A percentile compares a stretch with the other conserved stretches of the same genome.
phyloP scores from a whole-genome alignment of 139 green algal genomes.

The Tetradesmus lagerheimii region DNA sequence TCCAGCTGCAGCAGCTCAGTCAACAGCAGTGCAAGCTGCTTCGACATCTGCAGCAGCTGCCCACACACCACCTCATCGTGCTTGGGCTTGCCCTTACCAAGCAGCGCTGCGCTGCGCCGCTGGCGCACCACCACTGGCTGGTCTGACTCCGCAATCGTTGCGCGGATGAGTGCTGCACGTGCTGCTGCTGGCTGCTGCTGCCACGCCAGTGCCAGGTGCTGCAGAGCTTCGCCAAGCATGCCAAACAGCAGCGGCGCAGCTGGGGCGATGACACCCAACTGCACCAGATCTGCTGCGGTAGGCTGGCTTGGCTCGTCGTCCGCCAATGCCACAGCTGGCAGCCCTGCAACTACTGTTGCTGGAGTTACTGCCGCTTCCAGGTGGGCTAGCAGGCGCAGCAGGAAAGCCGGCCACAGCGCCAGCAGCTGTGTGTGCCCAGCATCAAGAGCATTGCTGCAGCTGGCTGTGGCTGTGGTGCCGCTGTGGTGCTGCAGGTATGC shows the following conservation, averaged over 20 bases:
- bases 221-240: slow-evolving; percentile 13
- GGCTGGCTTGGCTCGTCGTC: neutral
- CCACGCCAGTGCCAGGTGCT: neutral
- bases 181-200: neutral
- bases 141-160: slow-evolving; percentile 11
- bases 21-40: slow-evolving; percentile 26
- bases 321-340: neutral
- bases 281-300: neutral
- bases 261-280: neutral
- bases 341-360: neutral
- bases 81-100: slow-evolving; percentile 31
- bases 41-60: slow-evolving; percentile 29
- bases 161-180: slow-evolving; percentile 2
- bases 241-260: slow-evolving; percentile 12
- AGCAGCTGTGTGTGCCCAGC: neutral
- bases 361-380: neutral
- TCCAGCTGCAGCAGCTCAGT: slow-evolving; percentile 35
- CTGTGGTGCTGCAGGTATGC: neutral
- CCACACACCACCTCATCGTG: neutral
- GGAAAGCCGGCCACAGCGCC: neutral
- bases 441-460: neutral
- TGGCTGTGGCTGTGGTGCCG: neutral
- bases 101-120: neutral
- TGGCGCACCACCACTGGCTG: neutral
- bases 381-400: neutral